Evolutionary conservation across 805 yeast species (phyloP).

Genomic region (Starmerella geochares): DNA sequence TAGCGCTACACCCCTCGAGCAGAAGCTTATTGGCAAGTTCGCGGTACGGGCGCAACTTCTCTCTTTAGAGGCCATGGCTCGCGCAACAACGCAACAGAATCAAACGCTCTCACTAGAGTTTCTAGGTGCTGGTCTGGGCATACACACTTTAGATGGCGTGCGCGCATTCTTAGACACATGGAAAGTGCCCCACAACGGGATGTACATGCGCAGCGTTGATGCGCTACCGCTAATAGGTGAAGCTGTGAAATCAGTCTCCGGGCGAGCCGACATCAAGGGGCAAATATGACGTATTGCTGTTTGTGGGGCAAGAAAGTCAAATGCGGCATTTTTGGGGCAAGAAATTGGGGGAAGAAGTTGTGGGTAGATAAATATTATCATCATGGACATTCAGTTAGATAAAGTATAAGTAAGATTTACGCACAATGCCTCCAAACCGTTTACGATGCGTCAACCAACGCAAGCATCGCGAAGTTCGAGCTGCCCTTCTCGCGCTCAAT

Average conservation of each 20-base stretch:
- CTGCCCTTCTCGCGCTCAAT: constrained; percentile 38
- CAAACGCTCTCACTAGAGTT: constrained; percentile 12
- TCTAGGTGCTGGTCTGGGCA: constrained; percentile 5
- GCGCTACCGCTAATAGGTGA: constrained; percentile 7
- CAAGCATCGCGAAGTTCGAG: constrained; percentile 62
- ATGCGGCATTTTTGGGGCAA: no score
- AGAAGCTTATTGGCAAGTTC: constrained; percentile 6
- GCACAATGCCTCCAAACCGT: not conserved
- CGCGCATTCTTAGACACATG: not conserved
- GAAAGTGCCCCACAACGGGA: constrained; percentile 1
- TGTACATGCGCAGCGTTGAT: not conserved
- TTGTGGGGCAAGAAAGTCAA: no score
- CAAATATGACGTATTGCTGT: constrained; percentile 39
- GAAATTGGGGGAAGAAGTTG: no score
- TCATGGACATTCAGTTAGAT: no score
- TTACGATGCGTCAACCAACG: constrained; percentile 30
- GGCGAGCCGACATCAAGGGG: constrained; percentile 81
- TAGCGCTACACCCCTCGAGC: constrained; percentile 13
- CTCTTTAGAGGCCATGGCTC: constrained; percentile 8
- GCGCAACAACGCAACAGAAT: constrained; percentile 8
- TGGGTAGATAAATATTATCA: no score
- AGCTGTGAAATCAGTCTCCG: constrained; percentile 27
- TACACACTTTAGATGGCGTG: not conserved
- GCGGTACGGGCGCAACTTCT: constrained; percentile 6
- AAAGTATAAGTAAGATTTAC: no score